Evolutionary conservation across 225 moss, liverwort and hornwort species (phyloP).

Genomic region (Lunularia cruciata): DNA sequence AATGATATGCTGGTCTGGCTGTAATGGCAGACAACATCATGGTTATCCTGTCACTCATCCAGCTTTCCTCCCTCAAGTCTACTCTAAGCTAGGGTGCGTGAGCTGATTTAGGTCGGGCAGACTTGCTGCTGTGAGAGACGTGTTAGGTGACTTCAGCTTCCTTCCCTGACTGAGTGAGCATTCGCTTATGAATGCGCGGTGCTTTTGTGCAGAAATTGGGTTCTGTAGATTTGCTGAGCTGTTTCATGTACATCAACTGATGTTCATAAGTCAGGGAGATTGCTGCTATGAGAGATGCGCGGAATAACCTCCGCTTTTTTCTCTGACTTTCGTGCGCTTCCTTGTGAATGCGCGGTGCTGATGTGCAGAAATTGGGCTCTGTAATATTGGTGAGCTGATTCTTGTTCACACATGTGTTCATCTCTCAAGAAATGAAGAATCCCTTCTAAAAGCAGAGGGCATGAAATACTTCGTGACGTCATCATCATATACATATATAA

Average conservation of each 20-base stretch:
- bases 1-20: constrained; percentile 1
- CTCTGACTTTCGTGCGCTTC: constrained; percentile 7
- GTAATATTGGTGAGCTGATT: constrained; percentile 27
- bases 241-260: constrained; percentile 1
- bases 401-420: constrained; percentile 15
- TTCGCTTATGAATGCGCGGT: neutral
- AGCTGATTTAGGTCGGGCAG: neutral
- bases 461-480: constrained; percentile 1
- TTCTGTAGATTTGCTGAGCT: neutral
- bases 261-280: neutral
- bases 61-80: neutral
- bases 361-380: constrained; percentile 47
- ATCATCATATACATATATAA: neutral
- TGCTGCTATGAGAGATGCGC: neutral
- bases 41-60: neutral
- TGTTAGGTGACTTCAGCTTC: neutral
- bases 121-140: neutral
- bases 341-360: constrained; percentile 19
- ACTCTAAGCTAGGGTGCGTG: neutral
- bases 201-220: neutral
- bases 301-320: neutral
- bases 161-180: neutral
- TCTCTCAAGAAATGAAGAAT: constrained; percentile 10
- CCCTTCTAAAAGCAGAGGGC: constrained; percentile 7
- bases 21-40: neutral